phyloP scores from a whole-genome alignment of 495 filamentous ascomycete species.

The Penicillium silybi region DNA sequence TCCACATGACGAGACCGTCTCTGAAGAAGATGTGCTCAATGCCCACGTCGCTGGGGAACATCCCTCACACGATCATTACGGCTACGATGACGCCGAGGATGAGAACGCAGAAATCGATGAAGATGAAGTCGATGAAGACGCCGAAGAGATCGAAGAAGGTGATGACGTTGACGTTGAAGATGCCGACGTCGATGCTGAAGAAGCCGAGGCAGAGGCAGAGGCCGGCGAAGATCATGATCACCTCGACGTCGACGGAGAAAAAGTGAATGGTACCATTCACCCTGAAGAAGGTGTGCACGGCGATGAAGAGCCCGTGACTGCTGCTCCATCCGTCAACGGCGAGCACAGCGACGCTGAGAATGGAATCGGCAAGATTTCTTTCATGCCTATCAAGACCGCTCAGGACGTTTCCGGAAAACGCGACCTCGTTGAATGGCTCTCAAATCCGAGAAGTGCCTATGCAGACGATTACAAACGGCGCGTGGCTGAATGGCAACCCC shows the following conservation, averaged over 20 bases:
- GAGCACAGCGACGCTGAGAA: conserved; percentile 6
- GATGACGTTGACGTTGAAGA: conserved; percentile 13
- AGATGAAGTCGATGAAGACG: conserved; percentile 14
- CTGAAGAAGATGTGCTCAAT: conserved; percentile 29
- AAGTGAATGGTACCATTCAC: conserved; percentile 2
- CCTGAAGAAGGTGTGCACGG: conserved; percentile 12
- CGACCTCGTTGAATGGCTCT: conserved; percentile 23
- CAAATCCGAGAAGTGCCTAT: conserved; percentile 25
- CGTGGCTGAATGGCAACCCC: conserved; percentile 15
- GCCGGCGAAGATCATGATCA: conserved; percentile 2
- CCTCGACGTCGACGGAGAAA: conserved; percentile 13
- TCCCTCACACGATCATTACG: conserved; percentile 24
- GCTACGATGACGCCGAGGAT: conserved; percentile 19
- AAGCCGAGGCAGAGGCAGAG: conserved; percentile 16
- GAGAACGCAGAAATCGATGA: conserved; percentile 20
- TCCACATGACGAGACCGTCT: conserved; percentile 20
- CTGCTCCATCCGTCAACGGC: conserved; percentile 6
- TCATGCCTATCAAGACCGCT: not conserved
- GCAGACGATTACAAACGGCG: conserved; percentile 20
- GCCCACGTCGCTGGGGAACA: conserved; percentile 33
- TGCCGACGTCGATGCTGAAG: conserved; percentile 19
- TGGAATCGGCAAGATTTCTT: not conserved
- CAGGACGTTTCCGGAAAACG: conserved; percentile 2
- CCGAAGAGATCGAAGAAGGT: conserved; percentile 5
- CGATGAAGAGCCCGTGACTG: conserved; percentile 8